Conservation (phyloP, 139 green algal genomes). For the Ettlia oleoabundans region DNA sequence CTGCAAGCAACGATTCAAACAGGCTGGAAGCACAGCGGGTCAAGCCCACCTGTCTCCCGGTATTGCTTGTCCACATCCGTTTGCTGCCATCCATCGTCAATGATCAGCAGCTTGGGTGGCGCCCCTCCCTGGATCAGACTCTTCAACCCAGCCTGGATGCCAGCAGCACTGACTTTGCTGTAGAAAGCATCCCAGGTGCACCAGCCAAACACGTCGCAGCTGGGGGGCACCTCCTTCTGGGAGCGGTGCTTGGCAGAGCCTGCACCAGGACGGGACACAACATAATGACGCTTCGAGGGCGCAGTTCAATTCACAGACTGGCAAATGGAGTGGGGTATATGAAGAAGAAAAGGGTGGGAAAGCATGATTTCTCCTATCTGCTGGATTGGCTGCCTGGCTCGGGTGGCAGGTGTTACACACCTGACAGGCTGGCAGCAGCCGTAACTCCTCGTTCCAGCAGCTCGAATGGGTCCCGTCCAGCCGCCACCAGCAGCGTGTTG, state of each 20-base stretch:
- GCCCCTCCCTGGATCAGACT: slow-evolving; percentile 64
- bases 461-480: slow-evolving; percentile 58
- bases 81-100: slow-evolving; percentile 65
- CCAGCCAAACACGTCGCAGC: slow-evolving; percentile 91
- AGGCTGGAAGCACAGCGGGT: background rate
- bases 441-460: slow-evolving; percentile 69
- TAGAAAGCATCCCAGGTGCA: slow-evolving; percentile 98
- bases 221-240: slow-evolving; percentile 74
- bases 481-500: slow-evolving; percentile 41
- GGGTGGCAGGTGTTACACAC: background rate
- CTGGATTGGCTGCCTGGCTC: no score
- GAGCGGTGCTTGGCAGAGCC: slow-evolving; percentile 62
- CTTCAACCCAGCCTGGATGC: slow-evolving; percentile 70
- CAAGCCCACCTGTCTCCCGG: slow-evolving; percentile 1
- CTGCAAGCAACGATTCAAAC: background rate
- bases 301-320: no score
- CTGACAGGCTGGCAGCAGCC: slow-evolving; percentile 72
- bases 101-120: slow-evolving; percentile 76
- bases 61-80: slow-evolving; percentile 31
- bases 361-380: no score
- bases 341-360: no score
- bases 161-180: slow-evolving; percentile 68
- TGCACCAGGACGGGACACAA: no score
- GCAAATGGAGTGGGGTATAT: no score
- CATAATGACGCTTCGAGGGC: no score